These are phyloP conservation scores for Leptographium radiaticola DNA, from an alignment of 2,329 filamentous ascomycete genomes.

Conservation along the genomic window DNA sequence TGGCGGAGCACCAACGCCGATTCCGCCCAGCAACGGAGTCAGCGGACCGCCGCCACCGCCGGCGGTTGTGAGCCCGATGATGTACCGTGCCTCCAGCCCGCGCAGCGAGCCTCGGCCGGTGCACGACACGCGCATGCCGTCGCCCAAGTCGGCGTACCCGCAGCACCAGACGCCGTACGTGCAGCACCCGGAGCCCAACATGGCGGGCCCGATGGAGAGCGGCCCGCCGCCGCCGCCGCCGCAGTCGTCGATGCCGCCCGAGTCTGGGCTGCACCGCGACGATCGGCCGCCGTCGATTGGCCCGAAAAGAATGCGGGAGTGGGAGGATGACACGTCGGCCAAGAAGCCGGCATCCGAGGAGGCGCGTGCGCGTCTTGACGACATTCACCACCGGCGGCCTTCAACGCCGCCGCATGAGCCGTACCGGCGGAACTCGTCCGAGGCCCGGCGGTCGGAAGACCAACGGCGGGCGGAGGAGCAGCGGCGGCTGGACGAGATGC, in stretches of 20 bases:
- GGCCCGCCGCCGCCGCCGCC: conserved; percentile 38
- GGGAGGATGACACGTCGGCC: conserved; percentile 68
- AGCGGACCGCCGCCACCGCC: conserved; percentile 36
- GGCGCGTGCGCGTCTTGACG: conserved; percentile 72
- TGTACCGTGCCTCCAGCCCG: conserved; percentile 69
- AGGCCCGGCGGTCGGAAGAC: conserved; percentile 53
- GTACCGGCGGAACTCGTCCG: conserved; percentile 68
- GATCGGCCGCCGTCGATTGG: conserved; percentile 70
- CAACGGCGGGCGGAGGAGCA: conserved; percentile 44
- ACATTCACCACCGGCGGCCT: conserved; percentile 65
- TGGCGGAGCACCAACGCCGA: conserved; percentile 33
- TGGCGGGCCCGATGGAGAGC: conserved; percentile 45
- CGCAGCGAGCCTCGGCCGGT: conserved; percentile 73
- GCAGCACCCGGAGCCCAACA: conserved; percentile 63
- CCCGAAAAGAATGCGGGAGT: conserved; percentile 78
- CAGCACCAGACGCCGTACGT: conserved; percentile 61
- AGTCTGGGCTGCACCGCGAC: conserved; percentile 50
- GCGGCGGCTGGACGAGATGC: conserved; percentile 43
- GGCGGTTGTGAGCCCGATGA: conserved; percentile 34
- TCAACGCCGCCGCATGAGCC: conserved; percentile 59
- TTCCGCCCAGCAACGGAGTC: conserved; percentile 24
- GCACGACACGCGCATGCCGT: conserved; percentile 76
- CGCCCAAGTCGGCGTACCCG: conserved; percentile 76
- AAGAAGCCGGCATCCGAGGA: conserved; percentile 90
- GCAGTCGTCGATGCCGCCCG: conserved; percentile 42